These are phyloP conservation scores for Wilcoxina mikolae DNA, from an alignment of 495 filamentous ascomycete species.

Conservation along the genomic window DNA sequence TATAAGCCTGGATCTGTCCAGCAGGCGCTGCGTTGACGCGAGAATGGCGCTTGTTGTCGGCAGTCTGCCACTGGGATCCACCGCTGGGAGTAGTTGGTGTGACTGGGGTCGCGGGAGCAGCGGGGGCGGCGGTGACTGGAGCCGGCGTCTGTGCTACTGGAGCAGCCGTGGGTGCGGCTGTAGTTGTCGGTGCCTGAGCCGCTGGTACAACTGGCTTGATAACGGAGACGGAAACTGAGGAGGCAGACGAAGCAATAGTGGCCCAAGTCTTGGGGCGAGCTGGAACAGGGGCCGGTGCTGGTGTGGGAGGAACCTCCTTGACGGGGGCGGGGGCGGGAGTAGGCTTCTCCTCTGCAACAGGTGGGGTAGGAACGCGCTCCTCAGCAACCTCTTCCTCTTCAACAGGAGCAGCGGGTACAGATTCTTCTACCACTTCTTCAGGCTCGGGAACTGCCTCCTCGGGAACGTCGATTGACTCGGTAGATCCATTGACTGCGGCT, in stretches of 20 bases:
- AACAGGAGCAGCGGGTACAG: slow-evolving; percentile 36
- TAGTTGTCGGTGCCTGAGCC: slow-evolving; percentile 33
- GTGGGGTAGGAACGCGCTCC: slow-evolving; percentile 25
- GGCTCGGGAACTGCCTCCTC: slow-evolving; percentile 23
- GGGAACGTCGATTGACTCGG: slow-evolving; percentile 15
- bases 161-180: slow-evolving; percentile 7
- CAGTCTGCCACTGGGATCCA: slow-evolving; percentile 21
- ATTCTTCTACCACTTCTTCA: slow-evolving; percentile 33
- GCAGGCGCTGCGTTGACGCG: slow-evolving; percentile 30
- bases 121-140: slow-evolving; percentile 20
- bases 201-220: slow-evolving; percentile 33
- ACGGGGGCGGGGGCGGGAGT: slow-evolving; percentile 46
- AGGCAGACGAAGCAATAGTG: slow-evolving; percentile 48
- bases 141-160: background rate
- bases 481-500: slow-evolving; percentile 29
- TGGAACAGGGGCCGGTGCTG: slow-evolving; percentile 33
- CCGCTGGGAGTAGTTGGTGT: slow-evolving; percentile 14
- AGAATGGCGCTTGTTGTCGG: slow-evolving; percentile 22
- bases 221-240: slow-evolving; percentile 9
- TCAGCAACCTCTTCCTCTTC: slow-evolving; percentile 32
- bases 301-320: slow-evolving; percentile 27
- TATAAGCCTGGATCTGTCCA: slow-evolving; percentile 57
- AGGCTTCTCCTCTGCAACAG: slow-evolving; percentile 39
- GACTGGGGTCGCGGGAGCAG: slow-evolving; percentile 7
- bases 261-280: slow-evolving; percentile 79